Conservation (phyloP, 345 rosid species). For the Abelmoschus esculentus region DNA sequence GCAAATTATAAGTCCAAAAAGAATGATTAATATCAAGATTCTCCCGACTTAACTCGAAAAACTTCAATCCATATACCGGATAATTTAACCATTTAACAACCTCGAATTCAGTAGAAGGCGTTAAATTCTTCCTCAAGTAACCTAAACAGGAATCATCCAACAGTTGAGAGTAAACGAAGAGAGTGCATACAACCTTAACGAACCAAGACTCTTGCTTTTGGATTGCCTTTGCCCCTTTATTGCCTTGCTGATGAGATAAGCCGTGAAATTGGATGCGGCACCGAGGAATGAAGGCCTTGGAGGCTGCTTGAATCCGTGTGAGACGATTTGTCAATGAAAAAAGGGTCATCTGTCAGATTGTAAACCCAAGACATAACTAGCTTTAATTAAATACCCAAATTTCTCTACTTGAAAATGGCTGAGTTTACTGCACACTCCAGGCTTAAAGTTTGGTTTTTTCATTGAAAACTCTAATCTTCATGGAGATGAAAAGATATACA, state of each 20-base stretch:
- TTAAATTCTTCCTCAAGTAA: slow-evolving; percentile 28
- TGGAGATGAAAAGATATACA: slow-evolving; percentile 15
- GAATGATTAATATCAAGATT: slow-evolving; percentile 46
- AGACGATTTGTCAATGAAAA: slow-evolving; percentile 22
- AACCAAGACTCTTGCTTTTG: slow-evolving; percentile 55
- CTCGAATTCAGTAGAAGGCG: neutral
- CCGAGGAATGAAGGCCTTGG: slow-evolving; percentile 30
- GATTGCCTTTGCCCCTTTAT: slow-evolving; percentile 24
- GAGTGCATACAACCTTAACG: slow-evolving; percentile 57
- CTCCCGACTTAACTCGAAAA: slow-evolving; percentile 58
- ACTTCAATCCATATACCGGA: slow-evolving; percentile 50
- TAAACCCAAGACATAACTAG: slow-evolving; percentile 36
- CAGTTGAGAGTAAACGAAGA: slow-evolving; percentile 36
- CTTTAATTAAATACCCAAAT: slow-evolving; percentile 5
- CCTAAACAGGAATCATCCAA: slow-evolving; percentile 33
- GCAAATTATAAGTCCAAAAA: slow-evolving; percentile 47
- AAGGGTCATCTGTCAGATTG: slow-evolving; percentile 36
- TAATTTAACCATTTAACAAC: slow-evolving; percentile 44
- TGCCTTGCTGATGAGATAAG: slow-evolving; percentile 32
- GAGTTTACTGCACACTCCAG: slow-evolving; percentile 5
- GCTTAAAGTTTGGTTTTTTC: slow-evolving; percentile 8
- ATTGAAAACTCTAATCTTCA: slow-evolving; percentile 23
- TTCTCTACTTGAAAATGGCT: slow-evolving; percentile 3
- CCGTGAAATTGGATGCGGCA: slow-evolving; percentile 40
- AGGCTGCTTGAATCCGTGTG: slow-evolving; percentile 57